Evolutionary conservation across 2,329 filamentous ascomycete genomes (phyloP), one percentile per base, ranked within the genome.

Genomic region (Pseudocercospora cruenta): DNA sequence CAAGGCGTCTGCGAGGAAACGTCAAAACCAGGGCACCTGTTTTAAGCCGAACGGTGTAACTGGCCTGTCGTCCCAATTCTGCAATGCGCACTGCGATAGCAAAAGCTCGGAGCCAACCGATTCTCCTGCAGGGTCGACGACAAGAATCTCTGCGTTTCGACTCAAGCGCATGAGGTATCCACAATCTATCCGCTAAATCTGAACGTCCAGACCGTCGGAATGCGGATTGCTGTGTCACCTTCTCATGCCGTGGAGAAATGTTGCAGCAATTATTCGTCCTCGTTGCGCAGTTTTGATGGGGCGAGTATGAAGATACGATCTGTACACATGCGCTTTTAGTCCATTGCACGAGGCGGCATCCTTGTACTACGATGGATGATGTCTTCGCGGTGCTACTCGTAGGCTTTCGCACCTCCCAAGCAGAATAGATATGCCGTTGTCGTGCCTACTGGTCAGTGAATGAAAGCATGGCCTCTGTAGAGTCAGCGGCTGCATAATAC

Each of bases 81-180:
- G 58, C 22, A 24, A 60, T 60, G 39, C 58, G 39, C 58, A 60
- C 39, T 31, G 26, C 14, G 16, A 55, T 19, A 33, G 51, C 51
- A 31, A 31, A 54, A 33, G 36, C 58, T 51, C 14, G 58, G 39
- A 31, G n/a, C 39, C 39, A 60, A 49, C 24, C 39, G 39, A 55
- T 55, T 33, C 24, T 49, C 21, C 36, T 60, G 58, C 58, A 60
- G 39, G 58, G 58, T 36, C 33, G 4, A 60, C 58, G 22, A 31
- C 39, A 43, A 43, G 39, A n/a, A 49, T 60, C 21, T 60, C 47
- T 60, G 36, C 51, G 58, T 60, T 47, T 45, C 58, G 58, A 33
- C 21, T 60, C 24, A 21, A 28, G 58, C 58, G 58, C 58, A 49
- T 49, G 39, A 24, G n/a, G 58, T 12, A 33, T 26, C 43, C 58